phyloP scores from a whole-genome alignment of 2,329 filamentous ascomycete species.

The Epichloe sibirici region DNA sequence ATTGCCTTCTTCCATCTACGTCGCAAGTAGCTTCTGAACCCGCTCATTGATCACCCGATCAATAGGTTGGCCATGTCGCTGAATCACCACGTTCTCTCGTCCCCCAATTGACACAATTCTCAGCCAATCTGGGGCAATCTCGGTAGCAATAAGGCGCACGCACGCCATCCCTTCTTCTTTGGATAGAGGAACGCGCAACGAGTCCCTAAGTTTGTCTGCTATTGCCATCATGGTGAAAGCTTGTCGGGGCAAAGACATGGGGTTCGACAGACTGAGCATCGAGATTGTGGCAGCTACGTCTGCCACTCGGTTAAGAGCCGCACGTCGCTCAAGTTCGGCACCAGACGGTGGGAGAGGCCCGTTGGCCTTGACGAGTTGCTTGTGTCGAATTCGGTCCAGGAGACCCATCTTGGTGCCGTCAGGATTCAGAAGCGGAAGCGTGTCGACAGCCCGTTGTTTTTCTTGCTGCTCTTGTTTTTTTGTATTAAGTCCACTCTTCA shows the following conservation, averaged over 20 bases:
- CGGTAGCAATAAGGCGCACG: conserved; percentile 37
- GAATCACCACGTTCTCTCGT: conserved; percentile 45
- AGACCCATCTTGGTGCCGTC: conserved; percentile 50
- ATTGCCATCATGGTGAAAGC: conserved; percentile 54
- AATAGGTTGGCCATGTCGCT: conserved; percentile 29
- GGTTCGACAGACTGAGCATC: conserved; percentile 48
- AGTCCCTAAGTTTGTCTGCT: conserved; percentile 55
- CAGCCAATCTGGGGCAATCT: conserved; percentile 46
- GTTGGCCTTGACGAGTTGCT: conserved; percentile 45
- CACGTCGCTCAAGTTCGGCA: conserved; percentile 45
- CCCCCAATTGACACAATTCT: conserved; percentile 38
- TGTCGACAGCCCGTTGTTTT: conserved; percentile 20
- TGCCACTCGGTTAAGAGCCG: conserved; percentile 54
- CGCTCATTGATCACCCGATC: conserved; percentile 25
- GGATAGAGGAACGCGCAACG: conserved; percentile 43
- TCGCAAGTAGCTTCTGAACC: conserved; percentile 21
- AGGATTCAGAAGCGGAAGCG: conserved; percentile 22
- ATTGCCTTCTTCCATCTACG: conserved; percentile 5
- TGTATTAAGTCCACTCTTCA: conserved; percentile 48
- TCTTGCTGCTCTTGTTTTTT: conserved; percentile 36
- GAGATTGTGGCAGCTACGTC: conserved; percentile 56
- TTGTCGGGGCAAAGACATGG: conserved; percentile 38
- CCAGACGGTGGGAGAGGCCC: conserved; percentile 46
- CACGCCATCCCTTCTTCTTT: conserved; percentile 38
- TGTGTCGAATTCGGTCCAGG: conserved; percentile 63